Base-by-base conservation (phyloP, 108 stramenopile genomes). In the Schizochytrium sp. region DNA sequence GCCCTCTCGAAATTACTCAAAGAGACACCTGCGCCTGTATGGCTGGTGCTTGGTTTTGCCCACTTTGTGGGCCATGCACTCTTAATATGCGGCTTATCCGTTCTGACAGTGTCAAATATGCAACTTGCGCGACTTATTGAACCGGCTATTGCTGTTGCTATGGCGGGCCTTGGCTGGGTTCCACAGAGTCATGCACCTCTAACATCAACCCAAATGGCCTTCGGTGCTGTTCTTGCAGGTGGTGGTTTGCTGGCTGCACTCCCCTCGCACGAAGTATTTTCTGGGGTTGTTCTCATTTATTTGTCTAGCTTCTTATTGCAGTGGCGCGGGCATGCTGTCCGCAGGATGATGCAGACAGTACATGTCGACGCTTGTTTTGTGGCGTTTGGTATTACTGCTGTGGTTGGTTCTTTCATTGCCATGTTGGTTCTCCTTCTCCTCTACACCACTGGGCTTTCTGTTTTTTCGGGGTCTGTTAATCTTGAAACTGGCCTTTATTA, bases 101-200 rank as follows among this genome's bases (percentile, higher is more conserved):
- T 69, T 7, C 64, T 69, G 19, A 44, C 40, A 38, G 64, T 69
- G 10, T 69, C 64, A 7, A 69, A 38, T 44, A 38, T 69, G 2
- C 64, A 69, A 38, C 15, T 69, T 3, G 64, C 64, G 42, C 40
- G 8, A 44, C 28, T 69, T 8, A 44, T 15, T 8, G 64, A 69
- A 15, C 64, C 64, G 0, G 64, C 64, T 38, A 7, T 69, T 0
- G 19, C 28, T 44, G 64, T 69, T 8, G 15, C 2, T 2, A 69
- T 69, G 64, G 64, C 64, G 7, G 5, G 8, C 10, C 64, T 69
- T 13, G 42, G 64, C 64, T 69, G 64, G 64, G 64, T 69, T 69
- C 64, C 64, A 7, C 64, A 69, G 44, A 69, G 42, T 38, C 64
- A 69, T 44, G 19, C 28, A 7, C 64, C 64, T 7, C 28, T 69